Evolutionary conservation across 2,329 filamentous ascomycete genomes (phyloP), one percentile per base, ranked within the genome.

Genomic region (Nemania sp.): DNA sequence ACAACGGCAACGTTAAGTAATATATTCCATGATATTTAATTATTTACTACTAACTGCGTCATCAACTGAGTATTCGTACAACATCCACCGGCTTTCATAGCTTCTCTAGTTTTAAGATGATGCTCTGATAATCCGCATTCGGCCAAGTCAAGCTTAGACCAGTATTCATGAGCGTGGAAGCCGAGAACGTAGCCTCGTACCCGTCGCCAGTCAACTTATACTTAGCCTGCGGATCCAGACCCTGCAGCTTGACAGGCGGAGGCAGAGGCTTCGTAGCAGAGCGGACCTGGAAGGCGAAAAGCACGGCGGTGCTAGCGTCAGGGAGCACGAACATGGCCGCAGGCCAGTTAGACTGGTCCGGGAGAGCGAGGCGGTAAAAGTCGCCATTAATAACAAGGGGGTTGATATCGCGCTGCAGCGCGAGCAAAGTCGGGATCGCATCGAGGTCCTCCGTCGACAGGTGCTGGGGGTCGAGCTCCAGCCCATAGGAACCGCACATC

Each of bases 401-500:
- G 53, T 83, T 86, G 42, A 86, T 73, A 46, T 73, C 75, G 53
- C 83, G 78, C 2, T 82, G 78, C 5, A 80, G 71, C 0, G 68
- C 71, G 53, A 88, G 79, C 1, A 87, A 71, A 0, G 64, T 73
- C 0, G 84, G 83, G 0, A 88, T 74, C 24, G 74, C 72, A 0
- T 70, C 74, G 41, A 71, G 73, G n/a, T 87, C 84, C 11, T 77
- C 77, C 0, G 72, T 72, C 0, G 69, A 68, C 5, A 84, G 75
- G 6, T 78, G 73, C 0, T 70, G 70, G 0, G 84, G 84, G 62
- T 86, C 76, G 6, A 88, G 75, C 64, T 88, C 84, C 9, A 87
- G 76, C 0, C 84, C 84, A 60, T 87, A 87, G 0, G 81, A 84
- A 31, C 84, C 84, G 50, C 84, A 84, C 84, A 86, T 86, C 73